Conservation (phyloP, 371 early-diverging fungal species). For the Mucor indicus region DNA sequence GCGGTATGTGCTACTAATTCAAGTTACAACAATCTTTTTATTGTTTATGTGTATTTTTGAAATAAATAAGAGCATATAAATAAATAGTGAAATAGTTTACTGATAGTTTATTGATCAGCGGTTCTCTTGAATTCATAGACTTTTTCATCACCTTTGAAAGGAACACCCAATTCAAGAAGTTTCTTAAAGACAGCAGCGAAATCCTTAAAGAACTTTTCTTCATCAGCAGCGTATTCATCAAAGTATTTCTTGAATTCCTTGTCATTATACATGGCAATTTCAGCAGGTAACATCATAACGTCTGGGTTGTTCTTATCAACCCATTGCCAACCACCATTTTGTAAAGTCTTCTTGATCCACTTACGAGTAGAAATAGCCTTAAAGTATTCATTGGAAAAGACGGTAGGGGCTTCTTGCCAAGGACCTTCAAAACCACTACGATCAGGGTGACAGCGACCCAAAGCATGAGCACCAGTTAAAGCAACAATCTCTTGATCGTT, state of each 20-base stretch:
- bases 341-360: constrained; percentile 69
- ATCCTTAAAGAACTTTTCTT: constrained; percentile 71
- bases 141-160: constrained; percentile 11
- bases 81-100: no score
- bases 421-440: constrained; percentile 86
- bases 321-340: constrained; percentile 67
- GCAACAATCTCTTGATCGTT: constrained; percentile 76
- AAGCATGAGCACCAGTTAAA: constrained; percentile 79
- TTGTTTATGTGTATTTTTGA: no score
- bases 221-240: constrained; percentile 75
- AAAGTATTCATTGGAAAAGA: constrained; percentile 80
- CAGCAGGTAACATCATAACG: constrained; percentile 88
- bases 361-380: constrained; percentile 58
- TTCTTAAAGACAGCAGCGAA: constrained; percentile 79
- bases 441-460: constrained; percentile 83
- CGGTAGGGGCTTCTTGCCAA: constrained; percentile 83
- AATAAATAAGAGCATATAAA: no score
- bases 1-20: no score
- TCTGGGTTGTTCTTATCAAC: constrained; percentile 59
- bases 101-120: no score
- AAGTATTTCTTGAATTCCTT: constrained; percentile 65
- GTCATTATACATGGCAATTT: constrained; percentile 65
- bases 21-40: no score
- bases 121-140: constrained; percentile 6
- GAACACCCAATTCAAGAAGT: constrained; percentile 79